Base-by-base conservation (phyloP, 768 basidiomycete species). In the Amanita phalloides region DNA sequence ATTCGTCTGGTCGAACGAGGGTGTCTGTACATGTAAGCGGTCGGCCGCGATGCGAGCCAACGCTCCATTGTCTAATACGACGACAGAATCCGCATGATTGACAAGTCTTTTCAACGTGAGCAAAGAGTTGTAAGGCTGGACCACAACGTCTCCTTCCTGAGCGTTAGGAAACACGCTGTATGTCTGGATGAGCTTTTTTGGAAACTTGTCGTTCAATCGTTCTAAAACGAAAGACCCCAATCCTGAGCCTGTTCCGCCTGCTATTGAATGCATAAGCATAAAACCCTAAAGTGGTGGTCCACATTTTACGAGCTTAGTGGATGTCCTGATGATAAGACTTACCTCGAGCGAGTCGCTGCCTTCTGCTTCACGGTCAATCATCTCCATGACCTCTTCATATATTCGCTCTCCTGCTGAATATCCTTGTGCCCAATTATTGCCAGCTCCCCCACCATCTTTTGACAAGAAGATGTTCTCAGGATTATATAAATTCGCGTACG, bases 371-470 rank as follows among this genome's bases (percentile, higher is more conserved):
- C 95, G 79, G 64, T 98, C 95, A 51, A 99, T 81, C 93, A 99
- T 97, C 66, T 99, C 95, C 82, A 98, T 93, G 53, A 97, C 80
- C 57, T 97, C 95, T 60, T 97, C 94, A 63, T 95, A 96, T 55
- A 92, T 77, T 54, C 77, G 74, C 68, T 98, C 95, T 49, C 94
- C 96, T 4, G 86, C 79, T 6, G 84, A 76, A 62, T 94, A 94
- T 11, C 95, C 95, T 58, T 93, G 90, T 0, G 95, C 95, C 91
- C 95, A 98, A 63, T 97, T 98, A 62, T 99, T 99, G 14, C 96
- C 96, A 10, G 96, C 96, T 32, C 96, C 96, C n/a, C 96, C 94
- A 4, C 96, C 96, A 62, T 95, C 93, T 67, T 94, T 90, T 1
- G 90, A 92, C 21, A 94, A 74, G 61, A 90, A 98, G 36, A 98